Percentiles rank a stretch among this genome's conserved stretches.
These are phyloP conservation scores for Colletotrichum cordylinicola DNA, from an alignment of 2,329 filamentous ascomycete genomes.

Conservation along the genomic window DNA sequence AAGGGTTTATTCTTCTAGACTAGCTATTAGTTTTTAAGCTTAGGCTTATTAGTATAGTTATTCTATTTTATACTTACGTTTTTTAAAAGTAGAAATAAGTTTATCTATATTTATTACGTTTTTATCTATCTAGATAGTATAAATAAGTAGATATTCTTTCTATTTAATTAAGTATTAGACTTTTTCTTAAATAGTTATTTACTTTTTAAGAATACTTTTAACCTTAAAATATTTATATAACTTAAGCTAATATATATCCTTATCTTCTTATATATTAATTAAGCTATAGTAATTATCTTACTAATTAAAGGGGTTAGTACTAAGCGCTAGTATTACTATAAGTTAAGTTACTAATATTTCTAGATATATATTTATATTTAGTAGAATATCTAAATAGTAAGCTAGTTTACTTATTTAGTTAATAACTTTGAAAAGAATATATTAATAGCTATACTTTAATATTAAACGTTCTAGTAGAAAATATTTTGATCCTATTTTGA, in stretches of 20 bases:
- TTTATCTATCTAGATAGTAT: no score
- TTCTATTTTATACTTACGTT: no score
- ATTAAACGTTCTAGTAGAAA: background rate
- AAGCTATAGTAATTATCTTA: background rate
- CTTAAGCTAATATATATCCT: no score
- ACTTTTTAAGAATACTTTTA: background rate
- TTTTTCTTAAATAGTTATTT: background rate
- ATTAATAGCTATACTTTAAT: background rate
- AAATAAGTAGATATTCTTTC: no score
- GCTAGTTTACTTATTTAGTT: background rate
- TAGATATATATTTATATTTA: background rate
- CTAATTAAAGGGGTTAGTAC: background rate
- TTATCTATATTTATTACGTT: no score
- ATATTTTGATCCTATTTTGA: background rate
- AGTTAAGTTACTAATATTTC: background rate
- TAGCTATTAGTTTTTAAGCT: background rate
- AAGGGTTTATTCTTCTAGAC: background rate
- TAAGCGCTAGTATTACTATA: background rate
- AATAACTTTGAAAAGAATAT: background rate
- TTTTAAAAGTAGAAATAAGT: no score
- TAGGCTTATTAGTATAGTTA: background rate
- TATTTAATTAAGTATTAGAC: no score
- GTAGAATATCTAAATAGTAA: background rate
- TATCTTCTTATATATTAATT: background rate
- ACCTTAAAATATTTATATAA: no score